A percentile compares a stretch with the other conserved stretches of the same genome.
Conservation (phyloP, 352 stramenopile genomes). For the Sclerospora graminicola region DNA sequence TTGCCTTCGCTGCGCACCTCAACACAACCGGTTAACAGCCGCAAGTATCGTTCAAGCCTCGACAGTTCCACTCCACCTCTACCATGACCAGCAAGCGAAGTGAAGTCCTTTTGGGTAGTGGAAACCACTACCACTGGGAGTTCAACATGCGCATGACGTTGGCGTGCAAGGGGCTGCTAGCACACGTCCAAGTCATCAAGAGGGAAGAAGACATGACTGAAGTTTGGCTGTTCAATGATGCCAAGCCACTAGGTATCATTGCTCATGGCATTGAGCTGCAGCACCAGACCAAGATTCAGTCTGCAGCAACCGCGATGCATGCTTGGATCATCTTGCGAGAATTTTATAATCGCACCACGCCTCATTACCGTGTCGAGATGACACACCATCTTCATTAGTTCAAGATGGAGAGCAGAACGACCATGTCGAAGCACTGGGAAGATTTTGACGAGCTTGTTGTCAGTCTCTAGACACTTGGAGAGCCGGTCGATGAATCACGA, state of each 20-base stretch:
- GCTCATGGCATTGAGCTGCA: not conserved
- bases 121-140: not conserved
- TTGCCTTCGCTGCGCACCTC: too few species aligned
- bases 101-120: too few species aligned
- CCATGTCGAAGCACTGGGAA: not conserved
- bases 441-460: not conserved
- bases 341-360: not conserved
- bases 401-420: not conserved
- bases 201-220: too few species aligned
- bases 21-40: too few species aligned
- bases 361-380: not conserved
- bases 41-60: too few species aligned
- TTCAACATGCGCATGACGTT: not conserved
- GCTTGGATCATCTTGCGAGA: not conserved
- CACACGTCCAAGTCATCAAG: too few species aligned
- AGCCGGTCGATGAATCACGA: not conserved
- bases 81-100: not conserved
- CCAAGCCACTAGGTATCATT: too few species aligned
- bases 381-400: not conserved
- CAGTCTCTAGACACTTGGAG: not conserved
- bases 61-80: too few species aligned
- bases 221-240: too few species aligned
- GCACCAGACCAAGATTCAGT: not conserved
- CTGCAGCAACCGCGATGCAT: not conserved
- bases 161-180: too few species aligned